Evolutionary conservation across 2,329 filamentous ascomycete species (phyloP).

Genomic region (Xylaria sp.): DNA sequence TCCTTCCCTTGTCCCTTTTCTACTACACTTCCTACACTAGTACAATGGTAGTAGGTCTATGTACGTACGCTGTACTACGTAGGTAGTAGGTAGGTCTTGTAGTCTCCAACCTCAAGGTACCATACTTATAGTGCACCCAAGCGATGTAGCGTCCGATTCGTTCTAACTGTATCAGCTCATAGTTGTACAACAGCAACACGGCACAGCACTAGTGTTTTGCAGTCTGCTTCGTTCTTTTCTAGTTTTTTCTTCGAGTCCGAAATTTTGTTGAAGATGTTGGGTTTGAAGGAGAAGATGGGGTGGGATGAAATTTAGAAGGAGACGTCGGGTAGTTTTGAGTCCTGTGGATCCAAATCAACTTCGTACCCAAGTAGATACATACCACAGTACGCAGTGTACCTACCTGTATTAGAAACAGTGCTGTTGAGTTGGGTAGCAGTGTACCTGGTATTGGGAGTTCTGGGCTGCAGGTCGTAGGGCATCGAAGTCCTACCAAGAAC

Average conservation of each 20-base stretch:
- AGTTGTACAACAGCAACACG: background rate
- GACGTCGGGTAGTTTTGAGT: background rate
- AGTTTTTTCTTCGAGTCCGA: background rate
- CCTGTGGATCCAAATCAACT: background rate
- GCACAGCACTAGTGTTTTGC: background rate
- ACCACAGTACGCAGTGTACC: no score
- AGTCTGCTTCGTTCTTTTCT: background rate
- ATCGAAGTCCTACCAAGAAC: conserved; percentile 34
- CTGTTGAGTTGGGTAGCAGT: conserved; percentile 37
- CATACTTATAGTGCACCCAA: background rate
- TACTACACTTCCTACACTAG: background rate
- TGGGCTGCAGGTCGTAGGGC: conserved; percentile 1
- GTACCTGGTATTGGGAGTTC: conserved; percentile 36
- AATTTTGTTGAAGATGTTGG: background rate
- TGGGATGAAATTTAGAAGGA: background rate
- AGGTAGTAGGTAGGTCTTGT: background rate
- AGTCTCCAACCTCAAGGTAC: background rate
- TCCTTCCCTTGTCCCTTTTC: conserved; percentile 34
- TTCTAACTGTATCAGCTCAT: background rate
- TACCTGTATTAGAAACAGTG: conserved; percentile 5
- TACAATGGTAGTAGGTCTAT: background rate
- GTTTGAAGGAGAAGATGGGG: background rate
- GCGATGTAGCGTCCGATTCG: background rate
- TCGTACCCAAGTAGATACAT: no score
- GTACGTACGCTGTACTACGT: background rate